A percentile compares a stretch with the other conserved stretches of the same genome.
Evolutionary conservation across 2,329 filamentous ascomycete genomes (phyloP).

Genomic region (Paramyrothecium sp.): DNA sequence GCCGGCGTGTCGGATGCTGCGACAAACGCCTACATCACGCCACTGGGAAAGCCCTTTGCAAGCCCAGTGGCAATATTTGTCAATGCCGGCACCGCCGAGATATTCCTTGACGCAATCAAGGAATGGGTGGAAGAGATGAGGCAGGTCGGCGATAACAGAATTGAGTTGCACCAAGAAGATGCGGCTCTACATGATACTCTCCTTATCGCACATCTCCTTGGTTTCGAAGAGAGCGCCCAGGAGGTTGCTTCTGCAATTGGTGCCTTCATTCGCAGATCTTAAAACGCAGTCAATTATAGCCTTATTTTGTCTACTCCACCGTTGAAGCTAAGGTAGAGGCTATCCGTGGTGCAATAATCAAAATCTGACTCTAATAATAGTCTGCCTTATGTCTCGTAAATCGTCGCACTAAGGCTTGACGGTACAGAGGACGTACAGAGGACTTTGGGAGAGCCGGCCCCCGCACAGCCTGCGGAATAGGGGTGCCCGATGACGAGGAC

Average conservation of each 20-base stretch:
- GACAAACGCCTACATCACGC: background rate
- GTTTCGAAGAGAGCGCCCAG: slow-evolving; percentile 1
- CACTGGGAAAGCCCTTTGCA: background rate
- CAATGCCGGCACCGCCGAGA: background rate
- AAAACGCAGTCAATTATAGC: background rate
- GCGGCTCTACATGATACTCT: background rate
- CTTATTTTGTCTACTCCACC: too few relatives aligned
- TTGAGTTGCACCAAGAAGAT: background rate
- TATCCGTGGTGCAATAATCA: too few relatives aligned
- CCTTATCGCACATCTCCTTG: background rate
- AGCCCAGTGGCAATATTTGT: background rate
- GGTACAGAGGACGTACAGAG: background rate
- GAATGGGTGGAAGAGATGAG: background rate
- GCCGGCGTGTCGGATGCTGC: background rate
- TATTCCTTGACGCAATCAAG: background rate
- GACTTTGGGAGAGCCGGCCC: background rate
- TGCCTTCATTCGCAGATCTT: background rate
- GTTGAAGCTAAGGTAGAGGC: too few relatives aligned
- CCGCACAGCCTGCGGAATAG: too few relatives aligned
- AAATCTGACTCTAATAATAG: too few relatives aligned
- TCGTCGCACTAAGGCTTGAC: too few relatives aligned
- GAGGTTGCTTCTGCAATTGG: background rate
- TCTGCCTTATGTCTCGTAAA: too few relatives aligned
- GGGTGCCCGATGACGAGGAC: too few relatives aligned
- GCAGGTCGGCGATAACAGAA: background rate